Evolutionary conservation across 192 early-diverging fungal species (phyloP).

Genomic region (Phycomyces blakesleeanus): DNA sequence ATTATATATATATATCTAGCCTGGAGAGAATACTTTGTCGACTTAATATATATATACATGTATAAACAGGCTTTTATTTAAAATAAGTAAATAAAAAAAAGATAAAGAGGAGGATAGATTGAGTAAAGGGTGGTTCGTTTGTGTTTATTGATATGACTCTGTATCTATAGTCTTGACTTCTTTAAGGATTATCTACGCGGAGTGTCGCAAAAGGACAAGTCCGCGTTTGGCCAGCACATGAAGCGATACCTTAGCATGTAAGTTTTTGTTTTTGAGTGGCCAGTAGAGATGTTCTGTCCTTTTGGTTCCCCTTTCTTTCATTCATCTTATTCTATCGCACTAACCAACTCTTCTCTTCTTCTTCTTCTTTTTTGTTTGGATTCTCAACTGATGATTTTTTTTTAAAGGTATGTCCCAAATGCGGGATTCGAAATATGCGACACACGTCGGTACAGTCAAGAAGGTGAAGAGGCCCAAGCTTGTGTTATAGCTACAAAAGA

Average conservation of each 20-base stretch:
- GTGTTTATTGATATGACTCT: neutral
- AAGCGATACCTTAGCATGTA: conserved; percentile 37
- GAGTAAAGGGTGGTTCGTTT: neutral
- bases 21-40: too few species aligned
- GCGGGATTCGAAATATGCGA: conserved; percentile 57
- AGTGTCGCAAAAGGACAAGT: conserved; percentile 26
- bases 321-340: too few species aligned
- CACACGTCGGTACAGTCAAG: conserved; percentile 45
- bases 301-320: too few species aligned
- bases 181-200: conserved; percentile 30
- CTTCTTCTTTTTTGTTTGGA: conserved; percentile 1
- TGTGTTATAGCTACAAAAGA: conserved; percentile 51
- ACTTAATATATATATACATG: conserved; percentile 10
- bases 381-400: neutral
- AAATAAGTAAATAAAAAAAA: too few species aligned
- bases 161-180: conserved; percentile 33
- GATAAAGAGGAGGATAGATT: neutral
- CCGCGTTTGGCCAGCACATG: conserved; percentile 42
- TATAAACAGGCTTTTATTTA: too few species aligned
- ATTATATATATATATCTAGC: too few species aligned
- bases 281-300: too few species aligned
- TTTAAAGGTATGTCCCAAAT: conserved; percentile 42
- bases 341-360: neutral
- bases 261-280: conserved; percentile 1
- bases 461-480: conserved; percentile 42